Evolutionary conservation across 2,329 filamentous ascomycete species (phyloP).

Genomic region (Aspergillus brunneoviolaceus): DNA sequence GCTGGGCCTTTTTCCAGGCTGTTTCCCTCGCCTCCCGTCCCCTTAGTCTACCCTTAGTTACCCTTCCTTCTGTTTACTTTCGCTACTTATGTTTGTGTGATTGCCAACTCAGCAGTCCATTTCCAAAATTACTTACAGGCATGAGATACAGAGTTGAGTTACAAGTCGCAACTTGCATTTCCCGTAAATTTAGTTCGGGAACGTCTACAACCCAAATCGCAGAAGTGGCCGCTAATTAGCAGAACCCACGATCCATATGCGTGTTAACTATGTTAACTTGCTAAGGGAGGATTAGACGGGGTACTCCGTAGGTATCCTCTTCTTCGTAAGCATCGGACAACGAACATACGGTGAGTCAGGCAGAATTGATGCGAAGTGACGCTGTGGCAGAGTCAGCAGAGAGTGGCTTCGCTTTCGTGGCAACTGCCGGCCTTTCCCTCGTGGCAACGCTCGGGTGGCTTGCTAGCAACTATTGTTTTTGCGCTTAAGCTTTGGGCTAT

Average conservation of each 20-base stretch:
- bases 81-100: neutral
- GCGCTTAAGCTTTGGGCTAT: no score
- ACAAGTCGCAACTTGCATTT: neutral
- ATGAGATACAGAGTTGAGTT: neutral
- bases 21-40: no score
- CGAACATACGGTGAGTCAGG: neutral
- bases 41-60: no score
- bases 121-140: neutral
- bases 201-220: no score
- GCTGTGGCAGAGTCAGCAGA: neutral
- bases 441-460: neutral
- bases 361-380: neutral
- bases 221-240: no score
- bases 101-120: neutral
- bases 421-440: neutral
- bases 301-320: neutral
- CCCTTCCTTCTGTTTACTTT: no score
- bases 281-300: neutral
- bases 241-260: no score
- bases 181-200: no score
- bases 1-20: neutral
- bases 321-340: neutral
- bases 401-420: neutral
- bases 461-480: neutral
- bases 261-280: neutral